These are phyloP conservation scores for Lenzites betulinus DNA, from an alignment of 768 basidiomycete genomes.

Conservation along the genomic window DNA sequence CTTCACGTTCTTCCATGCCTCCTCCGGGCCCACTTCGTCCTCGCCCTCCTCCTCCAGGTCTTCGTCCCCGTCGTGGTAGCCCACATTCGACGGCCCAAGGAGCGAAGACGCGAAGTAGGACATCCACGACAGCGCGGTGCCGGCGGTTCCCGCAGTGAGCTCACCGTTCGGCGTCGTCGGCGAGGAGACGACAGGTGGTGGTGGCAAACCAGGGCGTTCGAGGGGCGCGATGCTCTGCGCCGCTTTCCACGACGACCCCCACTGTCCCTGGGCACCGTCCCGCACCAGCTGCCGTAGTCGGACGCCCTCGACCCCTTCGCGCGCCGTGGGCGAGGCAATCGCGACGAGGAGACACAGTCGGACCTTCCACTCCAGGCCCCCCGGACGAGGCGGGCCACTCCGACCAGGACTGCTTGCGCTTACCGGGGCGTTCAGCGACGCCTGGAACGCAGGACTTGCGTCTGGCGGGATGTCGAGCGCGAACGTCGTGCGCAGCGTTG, in stretches of 20 bases:
- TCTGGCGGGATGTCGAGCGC: conserved; percentile 91
- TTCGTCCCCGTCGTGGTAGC: conserved; percentile 62
- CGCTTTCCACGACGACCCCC: conserved; percentile 71
- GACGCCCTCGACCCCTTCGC: conserved; percentile 51
- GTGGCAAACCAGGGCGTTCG: conserved; percentile 41
- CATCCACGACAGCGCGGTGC: conserved; percentile 39
- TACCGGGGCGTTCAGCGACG: conserved; percentile 43
- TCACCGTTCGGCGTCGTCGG: conserved; percentile 22
- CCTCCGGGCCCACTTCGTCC: conserved; percentile 46
- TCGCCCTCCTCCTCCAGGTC: conserved; percentile 38
- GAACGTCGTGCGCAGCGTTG: conserved; percentile 80
- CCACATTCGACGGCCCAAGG: conserved; percentile 45
- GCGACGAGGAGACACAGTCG: conserved; percentile 84
- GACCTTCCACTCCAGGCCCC: conserved; percentile 92
- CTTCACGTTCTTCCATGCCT: conserved; percentile 65
- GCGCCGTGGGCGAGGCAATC: conserved; percentile 52
- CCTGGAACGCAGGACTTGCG: conserved; percentile 82
- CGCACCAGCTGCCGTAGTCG: conserved; percentile 53
- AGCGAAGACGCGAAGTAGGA: conserved; percentile 44
- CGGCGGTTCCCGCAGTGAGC: conserved; percentile 11
- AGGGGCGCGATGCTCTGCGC: conserved; percentile 58
- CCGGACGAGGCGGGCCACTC: conserved; percentile 36
- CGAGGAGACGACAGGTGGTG: conserved; percentile 26
- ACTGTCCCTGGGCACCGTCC: conserved; percentile 65
- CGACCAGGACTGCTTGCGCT: conserved; percentile 24